Evolutionary conservation across 352 stramenopile species (phyloP), one percentile per base, ranked within the genome.

Genomic region (Phytophthora rubi): DNA sequence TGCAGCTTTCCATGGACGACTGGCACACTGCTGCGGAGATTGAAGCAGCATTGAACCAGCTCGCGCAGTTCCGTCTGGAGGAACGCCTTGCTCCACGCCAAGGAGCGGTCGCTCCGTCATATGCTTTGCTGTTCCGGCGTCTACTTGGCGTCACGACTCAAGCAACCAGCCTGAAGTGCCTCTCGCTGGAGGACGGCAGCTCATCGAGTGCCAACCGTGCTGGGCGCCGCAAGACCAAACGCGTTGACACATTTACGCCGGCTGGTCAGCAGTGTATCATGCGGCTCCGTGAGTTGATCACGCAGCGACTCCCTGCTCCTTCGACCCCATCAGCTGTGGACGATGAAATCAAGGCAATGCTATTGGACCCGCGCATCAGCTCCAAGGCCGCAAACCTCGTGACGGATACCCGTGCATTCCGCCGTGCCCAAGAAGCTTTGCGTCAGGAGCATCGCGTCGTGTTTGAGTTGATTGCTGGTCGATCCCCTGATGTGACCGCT

Each of bases 311-410:
- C 32, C 8, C 60, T 4, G 53, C 10, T 53, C 63, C 72, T n/a
- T 53, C 53, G 6, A 55, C 53, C 9, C 42, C 65, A 21, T 53
- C 49, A 6, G 55, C 42, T 28, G 23, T 58, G 28, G 56, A 70
- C 23, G 44, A 73, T 55, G 75, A 82, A 53, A 71, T 82, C 28
- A 82, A 82, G 60, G 71, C 75, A 10, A 82, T 82, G 75, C 55
- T 82, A 26, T 48, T 82, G 57, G 75, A 82, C 45, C 71, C 75
- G 35, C 75, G 75, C 26, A 80, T 82, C 28, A 82, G 70, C 30
- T 72, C 64, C 10, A 82, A 82, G 56, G 71, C 53, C 39, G 62
- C 21, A 2, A 67, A 66, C 53, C 60, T 82, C 6, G 71, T 82
- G 30, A 68, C 59, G 2, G 67, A 79, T 16, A 28, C 52, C 13